These are phyloP conservation scores for Candida nemodendra DNA, from an alignment of 805 yeast genomes.

Conservation along the genomic window DNA sequence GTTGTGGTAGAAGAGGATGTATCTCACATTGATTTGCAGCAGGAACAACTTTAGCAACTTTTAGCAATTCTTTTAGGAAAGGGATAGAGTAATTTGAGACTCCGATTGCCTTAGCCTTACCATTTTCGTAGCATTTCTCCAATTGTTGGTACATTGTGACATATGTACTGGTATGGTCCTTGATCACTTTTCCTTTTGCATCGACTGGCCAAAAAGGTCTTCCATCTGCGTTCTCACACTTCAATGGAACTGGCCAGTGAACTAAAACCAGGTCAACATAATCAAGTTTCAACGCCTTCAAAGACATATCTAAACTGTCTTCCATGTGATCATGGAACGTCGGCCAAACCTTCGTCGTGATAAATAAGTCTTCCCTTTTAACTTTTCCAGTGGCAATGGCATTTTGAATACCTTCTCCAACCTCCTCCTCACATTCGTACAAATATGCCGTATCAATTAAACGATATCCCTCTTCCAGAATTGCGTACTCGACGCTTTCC, in stretches of 20 bases:
- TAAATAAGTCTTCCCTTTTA: conserved; percentile 16
- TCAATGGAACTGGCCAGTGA: conserved; percentile 45
- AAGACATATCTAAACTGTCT: conserved; percentile 37
- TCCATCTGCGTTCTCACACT: conserved; percentile 17
- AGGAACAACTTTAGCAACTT: conserved; percentile 38
- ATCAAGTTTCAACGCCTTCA: conserved; percentile 37
- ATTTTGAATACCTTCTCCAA: conserved; percentile 38
- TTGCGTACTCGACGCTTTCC: conserved; percentile 17
- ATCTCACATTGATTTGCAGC: conserved; percentile 45
- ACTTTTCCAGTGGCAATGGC: conserved; percentile 8
- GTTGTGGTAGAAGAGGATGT: conserved; percentile 42
- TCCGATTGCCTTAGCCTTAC: conserved; percentile 43
- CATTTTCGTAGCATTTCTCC: conserved; percentile 64
- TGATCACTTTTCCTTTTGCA: conserved; percentile 21
- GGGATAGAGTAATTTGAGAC: conserved; percentile 38
- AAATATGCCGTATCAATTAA: conserved; percentile 43
- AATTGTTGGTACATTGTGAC: conserved; percentile 64
- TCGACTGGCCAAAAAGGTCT: conserved; percentile 27
- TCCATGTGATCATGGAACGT: conserved; percentile 32
- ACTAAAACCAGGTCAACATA: conserved; percentile 45
- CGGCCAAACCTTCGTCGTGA: conserved; percentile 22
- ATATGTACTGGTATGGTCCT: conserved; percentile 42
- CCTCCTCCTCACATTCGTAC: conserved; percentile 40
- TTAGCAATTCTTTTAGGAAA: conserved; percentile 33
- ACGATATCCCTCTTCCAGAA: conserved; percentile 34